Base-by-base conservation (phyloP, 176 grass and related monocot genomes). In the Oryza meyeriana region DNA sequence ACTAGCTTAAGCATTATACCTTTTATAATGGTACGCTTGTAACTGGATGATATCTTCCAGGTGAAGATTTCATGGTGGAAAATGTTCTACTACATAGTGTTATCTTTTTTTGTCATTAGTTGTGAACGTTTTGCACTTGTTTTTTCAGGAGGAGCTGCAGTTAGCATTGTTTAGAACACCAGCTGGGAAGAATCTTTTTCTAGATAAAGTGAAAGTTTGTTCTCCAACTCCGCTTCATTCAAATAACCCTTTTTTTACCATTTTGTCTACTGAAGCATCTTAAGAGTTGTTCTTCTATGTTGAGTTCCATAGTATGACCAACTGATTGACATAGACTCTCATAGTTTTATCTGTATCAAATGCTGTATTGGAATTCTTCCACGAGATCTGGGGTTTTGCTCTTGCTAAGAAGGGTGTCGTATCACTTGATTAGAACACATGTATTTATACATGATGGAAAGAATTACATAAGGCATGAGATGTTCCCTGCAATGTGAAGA, bases 101-200 rank as follows among this genome's bases (percentile, higher is more conserved):
- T 48, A 11, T 66, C 10, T 67, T 69, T 69, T 2, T 48, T 52
- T n/a, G 28, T 31, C 29, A 78, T 20, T 38, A 72, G 20, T 36
- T 47, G 7, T 45, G 16, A 47, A 45, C 2, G 3, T 1, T 20
- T 61, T 31, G n/a, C 29, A 32, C 57, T 36, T 78, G 10, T 33
- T 63, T 85, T 39, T 74, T 63, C 31, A 88, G 86, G 86, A 88
- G 68, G 86, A 84, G 36, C 59, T 88, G 34, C 86, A 79, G 68
- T 36, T 88, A 41, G 86, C 86, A 11, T 79, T 88, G 67, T 88
- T 84, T 28, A 84, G 71, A 67, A 79, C 34, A 34, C 80, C 86
- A 1, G 57, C 75, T 74, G 81, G 81, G 20, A 36, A 84, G 59
- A 88, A 88, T 74, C 34, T 88, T 73, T 88, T 79, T 72, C 62